Evolutionary conservation across 202 grass and related monocot species (phyloP).

Genomic region (Cymbopogon flexuosus): DNA sequence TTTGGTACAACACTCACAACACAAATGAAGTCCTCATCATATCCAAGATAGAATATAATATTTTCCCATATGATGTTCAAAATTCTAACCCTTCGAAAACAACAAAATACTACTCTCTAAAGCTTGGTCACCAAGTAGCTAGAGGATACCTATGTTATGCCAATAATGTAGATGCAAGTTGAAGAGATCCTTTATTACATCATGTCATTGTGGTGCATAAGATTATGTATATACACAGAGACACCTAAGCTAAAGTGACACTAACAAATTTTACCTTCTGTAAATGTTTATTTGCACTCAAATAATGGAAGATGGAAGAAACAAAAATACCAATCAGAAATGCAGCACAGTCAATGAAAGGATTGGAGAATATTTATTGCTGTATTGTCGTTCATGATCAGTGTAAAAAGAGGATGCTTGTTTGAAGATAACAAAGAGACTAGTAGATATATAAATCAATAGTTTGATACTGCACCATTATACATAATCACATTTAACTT

Average conservation of each 20-base stretch:
- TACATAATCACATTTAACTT: constrained; percentile 10
- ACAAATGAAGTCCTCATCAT: neutral
- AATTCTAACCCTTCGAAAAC: neutral
- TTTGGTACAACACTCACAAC: neutral
- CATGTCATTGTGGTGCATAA: constrained; percentile 5
- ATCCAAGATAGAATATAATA: constrained; percentile 2
- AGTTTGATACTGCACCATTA: neutral
- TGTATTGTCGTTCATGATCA: neutral
- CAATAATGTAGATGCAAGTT: constrained; percentile 9
- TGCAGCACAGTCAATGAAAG: neutral
- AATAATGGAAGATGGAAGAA: too few species aligned
- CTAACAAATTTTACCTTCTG: neutral
- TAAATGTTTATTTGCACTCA: constrained; percentile 11
- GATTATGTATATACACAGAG: neutral
- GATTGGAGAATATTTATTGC: neutral
- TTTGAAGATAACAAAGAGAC: neutral
- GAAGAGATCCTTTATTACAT: neutral
- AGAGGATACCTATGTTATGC: neutral
- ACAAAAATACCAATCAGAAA: neutral
- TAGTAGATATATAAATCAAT: neutral
- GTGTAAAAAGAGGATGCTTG: neutral
- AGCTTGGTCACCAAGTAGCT: neutral
- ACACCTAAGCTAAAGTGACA: neutral
- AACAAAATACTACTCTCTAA: neutral
- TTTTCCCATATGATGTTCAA: neutral